Percentiles rank a stretch among this genome's conserved stretches.
Evolutionary conservation across 2,329 filamentous ascomycete genomes (phyloP).

Genomic region (Penicillium crustosum): DNA sequence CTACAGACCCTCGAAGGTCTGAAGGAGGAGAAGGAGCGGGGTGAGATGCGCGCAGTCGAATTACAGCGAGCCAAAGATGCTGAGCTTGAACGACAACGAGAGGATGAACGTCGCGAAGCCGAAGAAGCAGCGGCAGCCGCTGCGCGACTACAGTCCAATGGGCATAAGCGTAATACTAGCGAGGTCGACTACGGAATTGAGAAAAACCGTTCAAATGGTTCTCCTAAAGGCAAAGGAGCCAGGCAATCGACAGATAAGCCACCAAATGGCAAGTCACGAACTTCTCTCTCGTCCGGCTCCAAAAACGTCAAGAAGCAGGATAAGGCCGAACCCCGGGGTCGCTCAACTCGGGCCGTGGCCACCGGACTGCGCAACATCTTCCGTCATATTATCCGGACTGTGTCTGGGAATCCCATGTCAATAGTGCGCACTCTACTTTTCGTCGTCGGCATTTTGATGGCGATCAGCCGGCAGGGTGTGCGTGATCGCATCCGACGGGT

Average conservation of each 20-base stretch:
- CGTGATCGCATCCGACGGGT: slow-evolving; percentile 71
- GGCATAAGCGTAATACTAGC: slow-evolving; percentile 57
- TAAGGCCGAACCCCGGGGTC: slow-evolving; percentile 32
- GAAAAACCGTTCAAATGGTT: slow-evolving; percentile 46
- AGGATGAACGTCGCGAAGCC: slow-evolving; percentile 44
- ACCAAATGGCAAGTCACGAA: slow-evolving; percentile 28
- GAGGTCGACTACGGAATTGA: slow-evolving; percentile 72
- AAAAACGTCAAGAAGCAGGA: slow-evolving; percentile 43
- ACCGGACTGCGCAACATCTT: slow-evolving; percentile 51
- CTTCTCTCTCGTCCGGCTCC: slow-evolving; percentile 35
- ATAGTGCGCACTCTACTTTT: slow-evolving; percentile 70
- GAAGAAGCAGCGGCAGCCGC: slow-evolving; percentile 35
- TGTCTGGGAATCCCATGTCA: slow-evolving; percentile 57
- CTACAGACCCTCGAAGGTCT: slow-evolving; percentile 79
- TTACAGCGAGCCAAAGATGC: slow-evolving; percentile 61
- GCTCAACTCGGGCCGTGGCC: slow-evolving; percentile 47
- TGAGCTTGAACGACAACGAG: slow-evolving; percentile 52
- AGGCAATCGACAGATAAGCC: slow-evolving; percentile 30
- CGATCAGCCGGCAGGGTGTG: slow-evolving; percentile 72
- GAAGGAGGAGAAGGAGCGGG: slow-evolving; percentile 76
- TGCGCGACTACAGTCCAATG: slow-evolving; percentile 43
- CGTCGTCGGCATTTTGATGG: slow-evolving; percentile 71
- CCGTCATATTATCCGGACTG: slow-evolving; percentile 50
- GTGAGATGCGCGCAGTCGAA: slow-evolving; percentile 64
- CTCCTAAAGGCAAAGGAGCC: slow-evolving; percentile 28